phyloP scores from a whole-genome alignment of 2,329 filamentous ascomycete genomes.

The Zymoseptoria crescenta region DNA sequence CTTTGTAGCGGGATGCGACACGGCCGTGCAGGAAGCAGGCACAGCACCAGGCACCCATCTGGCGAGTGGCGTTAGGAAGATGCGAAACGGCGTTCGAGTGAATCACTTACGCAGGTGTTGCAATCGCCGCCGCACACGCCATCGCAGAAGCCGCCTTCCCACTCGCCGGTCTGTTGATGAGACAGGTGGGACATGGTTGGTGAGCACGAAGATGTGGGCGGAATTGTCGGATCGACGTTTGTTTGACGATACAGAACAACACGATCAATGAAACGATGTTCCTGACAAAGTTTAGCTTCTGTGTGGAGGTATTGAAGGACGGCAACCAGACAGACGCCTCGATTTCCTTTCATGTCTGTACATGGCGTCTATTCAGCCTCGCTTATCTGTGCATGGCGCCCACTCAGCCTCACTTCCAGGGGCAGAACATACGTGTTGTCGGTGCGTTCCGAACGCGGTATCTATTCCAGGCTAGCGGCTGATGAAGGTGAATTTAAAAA shows the following conservation, averaged over 20 bases:
- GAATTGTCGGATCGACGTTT: neutral
- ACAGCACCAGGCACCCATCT: slow-evolving; percentile 15
- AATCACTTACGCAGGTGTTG: slow-evolving; percentile 9
- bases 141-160: slow-evolving; percentile 15
- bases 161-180: slow-evolving; percentile 4
- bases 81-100: neutral
- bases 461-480: neutral
- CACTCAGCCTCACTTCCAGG: neutral
- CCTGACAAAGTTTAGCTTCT: too few species aligned
- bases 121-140: slow-evolving; percentile 16
- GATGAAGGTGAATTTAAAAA: too few species aligned
- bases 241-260: neutral
- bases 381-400: too few species aligned
- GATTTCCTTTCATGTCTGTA: neutral
- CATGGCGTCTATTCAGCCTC: neutral
- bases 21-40: slow-evolving; percentile 14
- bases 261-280: too few species aligned
- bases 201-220: neutral
- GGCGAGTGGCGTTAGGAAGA: neutral
- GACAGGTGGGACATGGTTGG: neutral
- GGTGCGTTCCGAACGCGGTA: neutral
- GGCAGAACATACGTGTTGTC: too few species aligned
- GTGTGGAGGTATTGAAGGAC: neutral
- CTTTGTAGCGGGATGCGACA: slow-evolving; percentile 6
- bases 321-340: neutral